phyloP scores from a whole-genome alignment of 768 basidiomycete genomes.

The Pleurotus ostreatus region DNA sequence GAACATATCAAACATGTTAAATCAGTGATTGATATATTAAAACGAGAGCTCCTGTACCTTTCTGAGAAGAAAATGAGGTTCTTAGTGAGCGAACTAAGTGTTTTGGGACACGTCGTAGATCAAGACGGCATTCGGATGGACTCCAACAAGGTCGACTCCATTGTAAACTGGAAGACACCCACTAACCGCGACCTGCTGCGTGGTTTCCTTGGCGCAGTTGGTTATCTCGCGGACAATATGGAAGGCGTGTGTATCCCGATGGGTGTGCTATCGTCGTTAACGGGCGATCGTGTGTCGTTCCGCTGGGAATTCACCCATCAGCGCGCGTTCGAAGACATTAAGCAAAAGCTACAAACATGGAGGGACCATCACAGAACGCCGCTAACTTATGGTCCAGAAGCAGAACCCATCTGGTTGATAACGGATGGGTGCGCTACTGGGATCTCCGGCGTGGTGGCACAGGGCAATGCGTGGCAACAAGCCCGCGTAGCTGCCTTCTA shows the following conservation, averaged over 20 bases:
- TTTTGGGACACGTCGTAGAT: conserved; percentile 20
- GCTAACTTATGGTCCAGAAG: conserved; percentile 14
- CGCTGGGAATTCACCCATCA: conserved; percentile 22
- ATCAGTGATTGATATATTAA: no score
- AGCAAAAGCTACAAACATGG: conserved; percentile 14
- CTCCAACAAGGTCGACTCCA: conserved; percentile 24
- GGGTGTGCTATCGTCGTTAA: conserved; percentile 18
- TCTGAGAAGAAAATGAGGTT: no score
- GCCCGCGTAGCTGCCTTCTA: conserved; percentile 30
- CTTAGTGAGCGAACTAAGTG: conserved; percentile 10
- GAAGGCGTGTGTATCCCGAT: conserved; percentile 24
- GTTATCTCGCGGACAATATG: conserved; percentile 26
- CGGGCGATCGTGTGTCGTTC: conserved; percentile 18
- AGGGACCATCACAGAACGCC: conserved; percentile 16
- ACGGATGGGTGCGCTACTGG: conserved; percentile 29
- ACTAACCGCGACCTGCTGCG: conserved; percentile 22
- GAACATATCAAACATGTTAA: no score
- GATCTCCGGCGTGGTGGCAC: conserved; percentile 22
- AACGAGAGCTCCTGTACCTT: no score
- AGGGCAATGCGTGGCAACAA: conserved; percentile 22
- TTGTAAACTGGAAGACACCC: conserved; percentile 22
- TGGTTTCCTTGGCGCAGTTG: conserved; percentile 31
- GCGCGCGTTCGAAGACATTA: conserved; percentile 23
- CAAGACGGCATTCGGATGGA: conserved; percentile 25
- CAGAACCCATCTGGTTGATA: conserved; percentile 22